Evolutionary conservation across 768 basidiomycete genomes (phyloP), one percentile per base, ranked within the genome.

Genomic region (Butyriboletus loyo): DNA sequence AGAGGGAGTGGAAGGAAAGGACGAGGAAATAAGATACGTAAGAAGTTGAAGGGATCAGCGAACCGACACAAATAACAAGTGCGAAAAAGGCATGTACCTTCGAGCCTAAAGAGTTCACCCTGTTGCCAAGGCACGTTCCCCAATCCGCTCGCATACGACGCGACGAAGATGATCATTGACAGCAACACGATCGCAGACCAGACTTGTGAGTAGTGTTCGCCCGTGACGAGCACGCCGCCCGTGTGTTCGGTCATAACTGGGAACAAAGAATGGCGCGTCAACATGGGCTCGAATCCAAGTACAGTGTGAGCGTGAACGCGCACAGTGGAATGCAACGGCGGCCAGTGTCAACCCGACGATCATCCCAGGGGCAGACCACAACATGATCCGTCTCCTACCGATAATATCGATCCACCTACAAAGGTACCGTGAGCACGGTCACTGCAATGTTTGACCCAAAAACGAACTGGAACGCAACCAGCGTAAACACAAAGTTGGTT

Each of bases 111-210:
- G 11, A 93, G 76, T 64, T 92, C 90, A 39, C 88, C 89, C 66
- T 91, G 90, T 61, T 90, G 88, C 90, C 90, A 92, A 0, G 90
- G 90, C 2, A 90, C 83, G 60, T 89, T 88, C 1, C 89, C 89
- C 15, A 90, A 71, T 5, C 89, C 86, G 3, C 80, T 86, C 0
- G 88, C 91, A 62, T 92, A 93, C 10, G 85, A 85, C 1, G 86
- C 86, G 21, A 91, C 89, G 69, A 86, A 92, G 58, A 88, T 64
- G 57, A 93, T 82, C 87, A 92, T 92, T n/a, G 85, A 80, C 7
- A 85, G 54, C n/a, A 92, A 67, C 4, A 92, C 86, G 52, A 87
- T 70, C 1, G 77, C 78, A 5, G 85, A 86, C 84, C 84, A 89
- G 15, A 75, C 65, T 27, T 65, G 75, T 3, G 84, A 75, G 62